A percentile compares a stretch with the other conserved stretches of the same genome.
phyloP scores from a whole-genome alignment of 2,329 filamentous ascomycete genomes.

The Decorospora gaudefroyi region DNA sequence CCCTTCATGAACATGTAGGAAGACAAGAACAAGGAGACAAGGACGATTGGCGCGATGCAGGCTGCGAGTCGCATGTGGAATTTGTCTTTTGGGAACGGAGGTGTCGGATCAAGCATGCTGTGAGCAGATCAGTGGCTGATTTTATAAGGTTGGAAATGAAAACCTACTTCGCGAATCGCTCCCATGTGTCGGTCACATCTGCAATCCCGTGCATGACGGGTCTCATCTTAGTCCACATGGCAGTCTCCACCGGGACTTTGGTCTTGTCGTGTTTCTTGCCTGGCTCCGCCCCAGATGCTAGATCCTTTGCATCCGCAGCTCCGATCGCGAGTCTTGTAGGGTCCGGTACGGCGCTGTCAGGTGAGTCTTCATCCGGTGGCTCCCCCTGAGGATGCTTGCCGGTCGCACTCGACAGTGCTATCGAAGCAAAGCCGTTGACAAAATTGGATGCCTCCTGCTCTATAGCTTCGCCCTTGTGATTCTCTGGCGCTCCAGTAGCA shows the following conservation, averaged over 20 bases:
- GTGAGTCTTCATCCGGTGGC: slow-evolving; percentile 51
- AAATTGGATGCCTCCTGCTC: slow-evolving; percentile 84
- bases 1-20: slow-evolving; percentile 64
- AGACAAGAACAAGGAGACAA: slow-evolving; percentile 52
- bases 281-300: slow-evolving; percentile 57
- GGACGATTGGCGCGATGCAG: slow-evolving; percentile 51
- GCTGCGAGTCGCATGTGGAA: slow-evolving; percentile 54
- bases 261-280: slow-evolving; percentile 69
- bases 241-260: slow-evolving; percentile 74
- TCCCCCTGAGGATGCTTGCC: slow-evolving; percentile 75
- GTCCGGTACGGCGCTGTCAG: slow-evolving; percentile 63
- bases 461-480: slow-evolving; percentile 79
- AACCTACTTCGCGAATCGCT: slow-evolving; percentile 63
- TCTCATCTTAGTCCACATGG: slow-evolving; percentile 76
- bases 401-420: slow-evolving; percentile 74
- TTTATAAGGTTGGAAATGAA: neutral
- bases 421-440: slow-evolving; percentile 71
- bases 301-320: slow-evolving; percentile 60
- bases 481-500: slow-evolving; percentile 79
- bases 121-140: slow-evolving; percentile 8
- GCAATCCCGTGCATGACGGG: slow-evolving; percentile 70
- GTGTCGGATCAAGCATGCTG: slow-evolving; percentile 54
- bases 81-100: slow-evolving; percentile 53
- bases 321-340: slow-evolving; percentile 60
- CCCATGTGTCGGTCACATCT: slow-evolving; percentile 65